These are phyloP conservation scores for Ilyonectria destructans DNA, from an alignment of 2,329 filamentous ascomycete genomes.

Conservation along the genomic window DNA sequence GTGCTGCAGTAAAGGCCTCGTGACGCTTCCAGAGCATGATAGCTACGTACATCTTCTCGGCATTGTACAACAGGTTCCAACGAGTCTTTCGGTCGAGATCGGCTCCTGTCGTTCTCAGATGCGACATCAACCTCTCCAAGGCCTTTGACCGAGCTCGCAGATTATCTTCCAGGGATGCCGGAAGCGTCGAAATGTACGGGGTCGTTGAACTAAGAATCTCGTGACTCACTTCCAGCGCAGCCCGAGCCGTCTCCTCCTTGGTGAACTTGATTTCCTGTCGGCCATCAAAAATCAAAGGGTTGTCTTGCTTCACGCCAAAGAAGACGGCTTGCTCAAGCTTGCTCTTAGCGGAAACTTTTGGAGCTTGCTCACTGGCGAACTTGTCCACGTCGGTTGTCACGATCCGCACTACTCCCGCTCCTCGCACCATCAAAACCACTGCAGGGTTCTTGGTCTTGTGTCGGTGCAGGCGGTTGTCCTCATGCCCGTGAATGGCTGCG, in stretches of 20 bases:
- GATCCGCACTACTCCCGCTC: constrained; percentile 74
- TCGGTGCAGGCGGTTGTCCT: constrained; percentile 67
- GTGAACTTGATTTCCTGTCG: constrained; percentile 78
- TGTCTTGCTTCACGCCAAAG: constrained; percentile 86
- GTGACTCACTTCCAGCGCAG: constrained; percentile 83
- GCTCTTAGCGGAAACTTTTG: constrained; percentile 83
- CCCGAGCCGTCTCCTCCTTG: constrained; percentile 79
- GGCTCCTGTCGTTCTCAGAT: constrained; percentile 78
- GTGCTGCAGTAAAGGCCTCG: constrained; percentile 76
- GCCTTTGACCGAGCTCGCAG: constrained; percentile 81
- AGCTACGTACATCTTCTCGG: constrained; percentile 90
- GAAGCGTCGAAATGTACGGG: constrained; percentile 80
- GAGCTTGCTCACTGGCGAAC: constrained; percentile 72
- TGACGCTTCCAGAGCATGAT: constrained; percentile 86
- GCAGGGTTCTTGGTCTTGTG: constrained; percentile 75
- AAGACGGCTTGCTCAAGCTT: constrained; percentile 97
- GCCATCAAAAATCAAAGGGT: constrained; percentile 88
- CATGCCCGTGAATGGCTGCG: constrained; percentile 52
- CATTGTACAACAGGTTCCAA: constrained; percentile 90
- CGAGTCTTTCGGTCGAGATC: constrained; percentile 77
- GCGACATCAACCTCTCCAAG: constrained; percentile 81
- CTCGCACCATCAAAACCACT: constrained; percentile 74
- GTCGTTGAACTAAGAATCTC: constrained; percentile 87
- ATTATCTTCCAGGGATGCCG: constrained; percentile 86
- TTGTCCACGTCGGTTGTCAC: constrained; percentile 72